Conservation (phyloP, 331 rosid species). For the Quercus lobata region DNA sequence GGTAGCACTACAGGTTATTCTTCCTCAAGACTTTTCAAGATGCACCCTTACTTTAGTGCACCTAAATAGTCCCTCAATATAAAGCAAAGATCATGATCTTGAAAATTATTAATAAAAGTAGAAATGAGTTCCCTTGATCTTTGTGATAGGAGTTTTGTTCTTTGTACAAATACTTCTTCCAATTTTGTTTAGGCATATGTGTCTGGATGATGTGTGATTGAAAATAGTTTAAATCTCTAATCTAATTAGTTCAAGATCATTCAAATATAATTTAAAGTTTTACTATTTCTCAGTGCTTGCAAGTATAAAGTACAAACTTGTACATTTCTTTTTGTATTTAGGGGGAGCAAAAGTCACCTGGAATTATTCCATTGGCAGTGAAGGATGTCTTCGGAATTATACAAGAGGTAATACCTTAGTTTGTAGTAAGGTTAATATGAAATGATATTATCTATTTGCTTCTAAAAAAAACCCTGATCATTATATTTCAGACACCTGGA, state of each 20-base stretch:
- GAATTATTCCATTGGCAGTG: constrained; percentile 94
- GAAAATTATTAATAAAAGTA: too few relatives aligned
- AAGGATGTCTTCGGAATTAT: constrained; percentile 97
- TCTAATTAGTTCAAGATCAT: background rate
- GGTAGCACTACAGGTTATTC: too few relatives aligned
- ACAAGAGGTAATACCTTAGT: constrained; percentile 70
- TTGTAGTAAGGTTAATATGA: background rate
- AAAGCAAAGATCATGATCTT: too few relatives aligned
- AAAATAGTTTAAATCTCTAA: background rate
- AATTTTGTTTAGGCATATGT: background rate
- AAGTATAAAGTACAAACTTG: background rate
- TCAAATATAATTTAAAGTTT: background rate
- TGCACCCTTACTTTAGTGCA: too few relatives aligned
- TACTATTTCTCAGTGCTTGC: background rate
- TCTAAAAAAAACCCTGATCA: background rate
- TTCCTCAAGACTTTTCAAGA: too few relatives aligned
- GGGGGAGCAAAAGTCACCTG: constrained; percentile 99
- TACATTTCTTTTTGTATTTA: constrained; percentile 25
- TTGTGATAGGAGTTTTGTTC: background rate
- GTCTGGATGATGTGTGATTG: background rate
- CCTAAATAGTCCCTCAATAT: too few relatives aligned
- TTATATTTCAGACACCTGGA: constrained; percentile 70
- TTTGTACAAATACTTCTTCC: background rate
- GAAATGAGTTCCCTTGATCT: too few relatives aligned
- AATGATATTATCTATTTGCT: background rate